Percentiles rank a stretch among this genome's conserved stretches.
Conservation (phyloP, 164 flowering plant species). For the Umbilicus rupestris region DNA sequence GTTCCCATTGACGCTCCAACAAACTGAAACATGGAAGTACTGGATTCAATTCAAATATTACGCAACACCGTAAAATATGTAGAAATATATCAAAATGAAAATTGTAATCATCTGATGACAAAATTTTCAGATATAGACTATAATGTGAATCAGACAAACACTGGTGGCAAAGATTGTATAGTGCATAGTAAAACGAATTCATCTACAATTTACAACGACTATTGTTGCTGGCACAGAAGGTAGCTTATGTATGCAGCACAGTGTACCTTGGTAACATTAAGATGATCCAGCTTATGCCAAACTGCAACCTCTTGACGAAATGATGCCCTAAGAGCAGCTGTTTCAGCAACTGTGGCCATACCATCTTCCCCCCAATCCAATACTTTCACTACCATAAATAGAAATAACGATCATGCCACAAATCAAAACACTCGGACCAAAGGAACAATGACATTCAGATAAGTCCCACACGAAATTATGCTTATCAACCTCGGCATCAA, state of each 20-base stretch:
- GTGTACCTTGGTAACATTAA: conserved; percentile 77
- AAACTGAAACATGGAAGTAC: not conserved
- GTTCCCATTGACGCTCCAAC: conserved; percentile 6
- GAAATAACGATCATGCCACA: not conserved
- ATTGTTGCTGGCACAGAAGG: not conserved
- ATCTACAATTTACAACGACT: not conserved
- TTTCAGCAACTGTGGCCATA: conserved; percentile 61
- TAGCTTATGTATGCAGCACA: not conserved
- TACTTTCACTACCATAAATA: conserved; percentile 50
- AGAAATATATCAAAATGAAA: too few species aligned
- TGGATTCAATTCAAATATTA: not conserved
- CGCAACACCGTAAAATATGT: not conserved
- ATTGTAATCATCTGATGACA: too few species aligned
- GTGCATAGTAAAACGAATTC: not conserved
- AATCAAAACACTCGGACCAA: not conserved
- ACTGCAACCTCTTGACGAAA: conserved; percentile 52
- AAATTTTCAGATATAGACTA: too few species aligned
- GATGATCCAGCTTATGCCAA: conserved; percentile 59
- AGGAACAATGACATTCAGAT: not conserved
- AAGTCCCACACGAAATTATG: too few species aligned
- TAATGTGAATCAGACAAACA: too few species aligned
- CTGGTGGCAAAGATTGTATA: too few species aligned
- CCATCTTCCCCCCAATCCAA: conserved; percentile 98
- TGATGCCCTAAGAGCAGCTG: conserved; percentile 63
- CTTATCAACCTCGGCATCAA: not conserved